Base-by-base conservation (phyloP, 2,329 filamentous ascomycete species). In the Malbranchea cinnamomea region DNA sequence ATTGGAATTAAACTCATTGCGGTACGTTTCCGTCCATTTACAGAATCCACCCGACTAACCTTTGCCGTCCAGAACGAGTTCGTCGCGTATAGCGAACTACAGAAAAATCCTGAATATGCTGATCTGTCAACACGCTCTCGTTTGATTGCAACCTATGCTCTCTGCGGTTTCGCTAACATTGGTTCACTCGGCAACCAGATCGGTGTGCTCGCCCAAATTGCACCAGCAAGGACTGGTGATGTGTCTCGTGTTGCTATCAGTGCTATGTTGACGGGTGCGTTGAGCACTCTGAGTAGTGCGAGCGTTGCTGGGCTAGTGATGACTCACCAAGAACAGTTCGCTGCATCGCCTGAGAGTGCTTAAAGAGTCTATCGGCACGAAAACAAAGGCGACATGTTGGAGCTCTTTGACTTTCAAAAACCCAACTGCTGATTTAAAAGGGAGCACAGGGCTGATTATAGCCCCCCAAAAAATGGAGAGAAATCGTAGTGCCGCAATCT, bases 181-280 rank as follows among this genome's bases (percentile, higher is more conserved):
- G 78, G 79, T 31, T 87, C 81, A 17, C 68, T 92, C 27, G 83
- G 83, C 50, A 87, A 83, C 33, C 83, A 92, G 57, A 89, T 92
- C 37, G 83, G 83, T 61, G 81, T 91, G 35, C 66, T 92, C 30
- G 71, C 77, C 3, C 82, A 91, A 57, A 71, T 92, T 37, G 76
- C 80, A 0, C 82, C 83, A 1, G 63, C 65, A 3, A 71, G 82
- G 25, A 67, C 71, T 21, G 79, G 76, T 34, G 79, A 89, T 43
- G 76, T 92, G 7, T 75, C 79, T 3, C 65, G 65, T 26, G 67
- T 92, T 16, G 82, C 82, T 3, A 34, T 91, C 12, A 84, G 77
- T 18, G 80, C 83, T 4, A 65, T 92, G 39, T 51, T 84, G 30
- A 77, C 79, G 0, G 83, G 84, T 47, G 71, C 89, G 19, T 59